phyloP scores from a whole-genome alignment of 176 grass and related monocot species.

The Eleusine indica region DNA sequence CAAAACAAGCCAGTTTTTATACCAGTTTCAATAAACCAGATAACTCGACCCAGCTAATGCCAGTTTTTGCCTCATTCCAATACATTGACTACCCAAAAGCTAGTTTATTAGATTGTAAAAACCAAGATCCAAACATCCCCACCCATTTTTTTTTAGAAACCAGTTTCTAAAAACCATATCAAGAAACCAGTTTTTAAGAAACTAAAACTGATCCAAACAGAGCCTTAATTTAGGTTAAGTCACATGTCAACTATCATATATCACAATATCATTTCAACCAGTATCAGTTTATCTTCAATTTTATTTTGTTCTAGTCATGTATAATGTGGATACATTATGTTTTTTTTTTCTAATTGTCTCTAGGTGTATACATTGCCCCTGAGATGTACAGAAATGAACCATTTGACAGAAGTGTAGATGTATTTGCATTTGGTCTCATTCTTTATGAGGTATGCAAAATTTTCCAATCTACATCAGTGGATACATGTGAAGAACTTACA shows the following conservation, averaged over 20 bases:
- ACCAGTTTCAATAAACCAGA: too few species aligned
- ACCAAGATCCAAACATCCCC: too few species aligned
- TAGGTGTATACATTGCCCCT: slow-evolving; percentile 78
- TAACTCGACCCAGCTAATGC: too few species aligned
- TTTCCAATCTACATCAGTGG: slow-evolving; percentile 7
- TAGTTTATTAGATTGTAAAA: too few species aligned
- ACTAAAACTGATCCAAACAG: too few species aligned
- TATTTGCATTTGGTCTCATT: slow-evolving; percentile 90
- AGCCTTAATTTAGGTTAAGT: not conserved
- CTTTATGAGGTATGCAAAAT: slow-evolving; percentile 76
- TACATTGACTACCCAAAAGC: too few species aligned
- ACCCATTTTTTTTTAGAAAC: too few species aligned
- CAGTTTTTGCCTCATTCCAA: too few species aligned
- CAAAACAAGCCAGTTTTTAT: too few species aligned
- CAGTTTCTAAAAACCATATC: too few species aligned
- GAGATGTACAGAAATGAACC: slow-evolving; percentile 84
- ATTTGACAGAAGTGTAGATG: slow-evolving; percentile 86
- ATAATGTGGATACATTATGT: not conserved
- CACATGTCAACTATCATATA: not conserved
- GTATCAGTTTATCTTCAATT: not conserved
- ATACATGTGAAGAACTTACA: not conserved
- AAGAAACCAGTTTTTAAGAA: too few species aligned
- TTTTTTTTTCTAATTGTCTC: slow-evolving; percentile 25
- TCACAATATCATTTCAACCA: not conserved
- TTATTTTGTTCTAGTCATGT: not conserved